These are phyloP conservation scores for Anethum foeniculum DNA, from an alignment of 140 eudicot species.

Conservation along the genomic window DNA sequence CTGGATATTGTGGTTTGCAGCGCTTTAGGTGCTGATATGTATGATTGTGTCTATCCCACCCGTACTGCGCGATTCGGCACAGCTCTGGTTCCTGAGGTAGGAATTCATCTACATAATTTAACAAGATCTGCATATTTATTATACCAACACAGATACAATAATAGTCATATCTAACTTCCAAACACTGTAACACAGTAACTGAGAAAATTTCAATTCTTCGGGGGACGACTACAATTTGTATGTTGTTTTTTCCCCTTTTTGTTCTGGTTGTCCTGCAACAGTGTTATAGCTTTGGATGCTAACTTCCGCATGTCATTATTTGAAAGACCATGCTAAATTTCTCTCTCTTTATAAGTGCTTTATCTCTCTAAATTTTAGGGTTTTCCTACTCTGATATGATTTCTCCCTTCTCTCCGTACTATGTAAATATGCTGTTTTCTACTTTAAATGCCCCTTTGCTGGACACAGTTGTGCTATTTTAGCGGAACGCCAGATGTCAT, in stretches of 20 bases:
- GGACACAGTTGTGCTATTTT: background rate
- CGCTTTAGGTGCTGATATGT: slow-evolving; percentile 97
- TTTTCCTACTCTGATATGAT: background rate
- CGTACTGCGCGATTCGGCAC: slow-evolving; percentile 99
- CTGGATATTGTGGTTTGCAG: slow-evolving; percentile 97
- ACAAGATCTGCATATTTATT: background rate
- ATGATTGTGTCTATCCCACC: slow-evolving; percentile 95
- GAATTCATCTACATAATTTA: background rate
- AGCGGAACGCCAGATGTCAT: background rate
- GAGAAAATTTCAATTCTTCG: background rate
- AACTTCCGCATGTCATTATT: background rate
- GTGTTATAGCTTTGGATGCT: background rate
- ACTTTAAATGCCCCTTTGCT: background rate
- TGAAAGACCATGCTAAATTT: background rate
- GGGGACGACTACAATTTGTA: background rate
- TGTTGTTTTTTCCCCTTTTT: too few species aligned
- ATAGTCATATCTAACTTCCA: background rate
- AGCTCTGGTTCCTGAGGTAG: slow-evolving; percentile 89
- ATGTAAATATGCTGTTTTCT: background rate
- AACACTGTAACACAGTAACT: too few species aligned
- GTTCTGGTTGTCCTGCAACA: background rate
- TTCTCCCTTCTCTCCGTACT: background rate
- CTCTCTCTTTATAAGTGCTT: background rate
- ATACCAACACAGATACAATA: background rate
- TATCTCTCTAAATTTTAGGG: background rate